Percentiles rank a stretch among this genome's conserved stretches.
Conservation (phyloP, 345 rosid species). For the Eucalyptus cloeziana region DNA sequence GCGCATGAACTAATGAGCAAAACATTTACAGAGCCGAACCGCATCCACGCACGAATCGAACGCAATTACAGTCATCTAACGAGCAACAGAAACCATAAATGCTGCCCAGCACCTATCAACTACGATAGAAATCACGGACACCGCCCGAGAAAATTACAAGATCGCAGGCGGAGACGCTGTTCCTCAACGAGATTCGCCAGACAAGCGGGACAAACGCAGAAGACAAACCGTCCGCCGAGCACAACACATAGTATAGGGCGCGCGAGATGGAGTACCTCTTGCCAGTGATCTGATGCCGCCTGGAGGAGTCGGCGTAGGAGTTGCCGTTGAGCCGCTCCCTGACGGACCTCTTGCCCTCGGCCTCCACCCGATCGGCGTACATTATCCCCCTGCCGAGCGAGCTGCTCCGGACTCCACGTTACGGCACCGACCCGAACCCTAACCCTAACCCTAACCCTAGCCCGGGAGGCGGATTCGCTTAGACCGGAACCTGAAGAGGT, state of each 20-base stretch:
- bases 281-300: slow-evolving; percentile 53
- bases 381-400: slow-evolving; percentile 8
- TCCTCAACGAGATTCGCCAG: background rate
- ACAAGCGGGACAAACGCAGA: background rate
- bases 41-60: background rate
- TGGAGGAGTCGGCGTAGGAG: slow-evolving; percentile 30
- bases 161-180: background rate
- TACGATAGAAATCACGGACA: background rate
- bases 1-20: background rate
- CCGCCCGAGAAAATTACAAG: background rate
- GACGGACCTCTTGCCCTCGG: slow-evolving; percentile 35
- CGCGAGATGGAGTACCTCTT: slow-evolving; percentile 41
- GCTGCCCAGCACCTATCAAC: background rate
- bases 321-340: slow-evolving; percentile 78
- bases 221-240: background rate
- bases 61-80: background rate
- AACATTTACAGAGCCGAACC: background rate
- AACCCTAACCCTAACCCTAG: slow-evolving; percentile 28
- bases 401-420: background rate
- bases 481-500: background rate
- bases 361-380: slow-evolving; percentile 95
- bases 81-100: background rate
- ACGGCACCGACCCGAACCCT: background rate
- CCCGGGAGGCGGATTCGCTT: background rate
- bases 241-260: background rate